Conservation (phyloP, 352 stramenopile species). For the Pilasporangium apinafurcum region DNA sequence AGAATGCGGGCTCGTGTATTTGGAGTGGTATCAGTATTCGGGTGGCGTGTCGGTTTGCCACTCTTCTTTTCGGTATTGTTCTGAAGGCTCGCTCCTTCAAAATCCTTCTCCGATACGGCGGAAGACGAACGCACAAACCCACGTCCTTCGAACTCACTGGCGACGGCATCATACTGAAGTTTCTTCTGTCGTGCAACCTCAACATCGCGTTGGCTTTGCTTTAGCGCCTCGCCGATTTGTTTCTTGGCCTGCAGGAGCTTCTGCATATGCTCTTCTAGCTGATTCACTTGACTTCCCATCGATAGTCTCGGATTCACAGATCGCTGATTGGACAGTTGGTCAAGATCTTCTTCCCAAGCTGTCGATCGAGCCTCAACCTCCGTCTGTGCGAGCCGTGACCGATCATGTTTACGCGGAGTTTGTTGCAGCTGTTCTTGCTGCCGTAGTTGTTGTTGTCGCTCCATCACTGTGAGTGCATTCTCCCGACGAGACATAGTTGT, state of each 20-base stretch:
- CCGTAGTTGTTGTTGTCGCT: conserved; percentile 6
- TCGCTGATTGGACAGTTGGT: conserved; percentile 11
- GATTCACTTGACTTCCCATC: conserved; percentile 27
- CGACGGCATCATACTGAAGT: conserved; percentile 21
- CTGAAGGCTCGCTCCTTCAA: too few relatives aligned
- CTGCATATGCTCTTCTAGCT: conserved; percentile 34
- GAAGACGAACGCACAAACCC: background rate
- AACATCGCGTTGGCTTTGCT: conserved; percentile 29
- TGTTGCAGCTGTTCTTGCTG: too few relatives aligned
- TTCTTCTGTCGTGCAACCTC: conserved; percentile 19
- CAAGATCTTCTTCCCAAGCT: conserved; percentile 11
- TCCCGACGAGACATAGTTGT: too few relatives aligned
- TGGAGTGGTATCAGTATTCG: too few relatives aligned
- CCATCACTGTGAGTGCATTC: too few relatives aligned
- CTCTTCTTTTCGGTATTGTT: background rate
- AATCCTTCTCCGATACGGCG: background rate
- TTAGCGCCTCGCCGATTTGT: conserved; percentile 26
- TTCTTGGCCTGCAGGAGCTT: conserved; percentile 25
- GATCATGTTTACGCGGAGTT: background rate
- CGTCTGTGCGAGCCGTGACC: conserved; percentile 4
- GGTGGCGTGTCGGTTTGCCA: background rate
- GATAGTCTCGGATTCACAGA: conserved; percentile 9
- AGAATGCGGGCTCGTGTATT: background rate
- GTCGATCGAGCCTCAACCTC: conserved; percentile 8
- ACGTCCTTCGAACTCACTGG: conserved; percentile 11